Conservation (phyloP, 345 rosid genomes). For the Eucalyptus albens region DNA sequence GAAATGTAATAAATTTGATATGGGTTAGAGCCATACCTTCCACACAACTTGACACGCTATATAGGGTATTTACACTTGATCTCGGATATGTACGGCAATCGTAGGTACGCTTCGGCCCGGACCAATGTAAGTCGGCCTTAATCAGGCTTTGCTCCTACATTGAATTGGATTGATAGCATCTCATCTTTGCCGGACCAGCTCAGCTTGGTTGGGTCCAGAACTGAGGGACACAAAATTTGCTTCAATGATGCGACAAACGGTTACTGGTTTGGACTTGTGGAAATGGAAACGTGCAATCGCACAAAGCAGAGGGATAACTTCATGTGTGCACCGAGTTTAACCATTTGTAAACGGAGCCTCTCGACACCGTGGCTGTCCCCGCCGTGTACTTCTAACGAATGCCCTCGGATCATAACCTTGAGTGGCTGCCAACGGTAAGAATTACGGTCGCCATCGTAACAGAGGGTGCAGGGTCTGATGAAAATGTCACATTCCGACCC, state of each 20-base stretch:
- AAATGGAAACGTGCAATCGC: not conserved
- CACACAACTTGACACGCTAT: not conserved
- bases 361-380: not conserved
- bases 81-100: not conserved
- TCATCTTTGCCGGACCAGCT: not conserved
- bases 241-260: not conserved
- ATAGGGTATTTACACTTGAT: not conserved
- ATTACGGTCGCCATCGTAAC: not conserved
- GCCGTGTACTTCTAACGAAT: not conserved
- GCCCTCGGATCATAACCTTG: not conserved
- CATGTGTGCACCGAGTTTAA: not conserved
- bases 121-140: not conserved
- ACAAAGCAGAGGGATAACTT: not conserved
- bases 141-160: not conserved
- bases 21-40: not conserved
- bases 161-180: not conserved
- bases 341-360: not conserved
- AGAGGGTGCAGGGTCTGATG: not conserved
- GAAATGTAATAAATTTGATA: not conserved
- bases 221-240: not conserved
- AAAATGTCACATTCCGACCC: not conserved
- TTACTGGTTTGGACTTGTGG: not conserved
- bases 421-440: rapidly evolving
- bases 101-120: not conserved
- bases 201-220: not conserved